Evolutionary conservation across 371 early-diverging fungal species (phyloP).

Genomic region (Apophysomyces elegans): DNA sequence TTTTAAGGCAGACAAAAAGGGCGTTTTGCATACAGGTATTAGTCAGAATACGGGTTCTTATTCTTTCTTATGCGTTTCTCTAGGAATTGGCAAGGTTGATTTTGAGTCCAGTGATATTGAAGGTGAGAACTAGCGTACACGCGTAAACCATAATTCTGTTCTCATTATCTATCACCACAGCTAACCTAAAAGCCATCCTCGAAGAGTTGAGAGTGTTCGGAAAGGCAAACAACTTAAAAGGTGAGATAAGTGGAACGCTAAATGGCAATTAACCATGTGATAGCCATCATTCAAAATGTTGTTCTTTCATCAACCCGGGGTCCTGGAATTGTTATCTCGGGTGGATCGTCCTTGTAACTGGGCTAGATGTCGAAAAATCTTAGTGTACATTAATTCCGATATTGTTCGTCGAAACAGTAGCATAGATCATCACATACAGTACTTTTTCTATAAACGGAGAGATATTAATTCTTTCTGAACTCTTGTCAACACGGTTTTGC

Average conservation of each 20-base stretch:
- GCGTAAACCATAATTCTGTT: not conserved
- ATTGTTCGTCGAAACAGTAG: not conserved
- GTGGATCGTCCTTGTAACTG: slow-evolving; percentile 33
- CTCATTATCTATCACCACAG: slow-evolving; percentile 15
- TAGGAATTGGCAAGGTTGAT: slow-evolving; percentile 56
- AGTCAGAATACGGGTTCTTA: not conserved
- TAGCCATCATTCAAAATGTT: slow-evolving; percentile 65
- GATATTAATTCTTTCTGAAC: too few relatives aligned
- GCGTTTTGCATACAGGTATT: slow-evolving; percentile 73
- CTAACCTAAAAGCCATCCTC: slow-evolving; percentile 59
- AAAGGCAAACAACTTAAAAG: slow-evolving; percentile 61
- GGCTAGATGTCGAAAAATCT: not conserved
- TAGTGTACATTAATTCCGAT: slow-evolving; percentile 3
- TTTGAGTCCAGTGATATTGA: slow-evolving; percentile 61
- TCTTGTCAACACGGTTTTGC: too few relatives aligned
- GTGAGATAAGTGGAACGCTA: slow-evolving; percentile 28
- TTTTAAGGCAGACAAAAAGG: slow-evolving; percentile 75
- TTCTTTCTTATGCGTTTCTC: not conserved
- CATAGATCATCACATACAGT: slow-evolving; percentile 1
- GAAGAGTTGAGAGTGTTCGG: slow-evolving; percentile 62
- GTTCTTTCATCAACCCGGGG: slow-evolving; percentile 65
- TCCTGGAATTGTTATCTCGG: slow-evolving; percentile 58
- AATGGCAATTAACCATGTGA: not conserved
- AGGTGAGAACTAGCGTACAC: slow-evolving; percentile 19
- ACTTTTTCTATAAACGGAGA: not conserved